Evolutionary conservation across 139 green algal species (phyloP), one percentile per base, ranked within the genome.

Genomic region (Eudorina sp.): DNA sequence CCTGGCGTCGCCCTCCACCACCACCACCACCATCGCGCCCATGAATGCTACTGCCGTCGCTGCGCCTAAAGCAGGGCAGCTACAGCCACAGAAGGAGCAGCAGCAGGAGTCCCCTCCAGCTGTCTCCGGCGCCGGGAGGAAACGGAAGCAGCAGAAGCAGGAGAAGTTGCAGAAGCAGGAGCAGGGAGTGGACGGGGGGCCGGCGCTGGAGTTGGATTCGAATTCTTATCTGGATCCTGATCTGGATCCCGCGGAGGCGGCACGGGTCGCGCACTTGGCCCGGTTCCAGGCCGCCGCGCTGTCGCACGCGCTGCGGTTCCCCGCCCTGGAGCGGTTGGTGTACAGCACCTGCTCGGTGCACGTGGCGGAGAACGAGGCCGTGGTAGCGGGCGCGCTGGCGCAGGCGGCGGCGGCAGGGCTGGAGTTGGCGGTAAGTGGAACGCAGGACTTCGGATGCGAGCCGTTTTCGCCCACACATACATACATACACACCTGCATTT

Each of bases 301-400:
- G 83, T 78, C 85, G 18, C 98, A 99, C 86, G 98, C 97, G 8
- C 89, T 99, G 75, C 85, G 53, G 13, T 97, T 99, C 78, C 97
- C 97, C 4, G 81, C 73, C 2, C 83, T 97, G 81, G 31, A 94
- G 87, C 91, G 97, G 1, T 81, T 99, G 8, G 95, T 96, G 25
- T 99, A 99, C 93, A 98, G 95, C 58, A 99, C 98, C 6, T 99
- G 97, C 93, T 96, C 89, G 11, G 88, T 99, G 41, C 93, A 99
- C 82, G 74, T 84, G 29, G 78, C 85, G 25, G 98, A 99, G 91
- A 99, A 99, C 87, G 98, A 99, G 91, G 90, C 91, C 1, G 98
- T 99, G 43, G 94, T 97, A 31, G 93, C 94, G 4, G 94, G 94
- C 2, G 94, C 97, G 66, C 91, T 98, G 82, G 79, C 88, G n/a